A percentile compares a stretch with the other conserved stretches of the same genome.
These are phyloP conservation scores for Aspergillus vadensis DNA, from an alignment of 2,329 filamentous ascomycete species.

Conservation along the genomic window DNA sequence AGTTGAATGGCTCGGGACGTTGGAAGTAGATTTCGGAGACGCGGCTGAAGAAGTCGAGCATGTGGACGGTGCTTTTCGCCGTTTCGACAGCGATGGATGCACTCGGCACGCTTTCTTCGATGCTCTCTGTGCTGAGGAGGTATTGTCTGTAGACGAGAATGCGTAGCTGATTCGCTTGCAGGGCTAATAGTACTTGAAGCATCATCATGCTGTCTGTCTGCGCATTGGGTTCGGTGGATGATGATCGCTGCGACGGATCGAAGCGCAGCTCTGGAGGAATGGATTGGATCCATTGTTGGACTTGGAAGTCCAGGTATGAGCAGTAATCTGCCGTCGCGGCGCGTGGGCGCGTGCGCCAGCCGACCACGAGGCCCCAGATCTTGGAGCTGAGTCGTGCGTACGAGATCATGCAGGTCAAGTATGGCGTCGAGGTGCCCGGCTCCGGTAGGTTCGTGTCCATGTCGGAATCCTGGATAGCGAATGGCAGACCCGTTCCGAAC, in stretches of 20 bases:
- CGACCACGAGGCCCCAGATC: constrained; percentile 50
- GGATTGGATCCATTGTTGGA: constrained; percentile 50
- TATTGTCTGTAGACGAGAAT: constrained; percentile 51
- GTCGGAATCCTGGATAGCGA: constrained; percentile 52
- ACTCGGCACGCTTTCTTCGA: constrained; percentile 37
- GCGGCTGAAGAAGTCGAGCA: constrained; percentile 41
- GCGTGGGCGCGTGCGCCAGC: constrained; percentile 37
- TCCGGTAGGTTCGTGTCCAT: constrained; percentile 54
- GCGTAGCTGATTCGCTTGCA: constrained; percentile 50
- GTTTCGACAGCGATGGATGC: constrained; percentile 47
- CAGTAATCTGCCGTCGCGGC: constrained; percentile 42
- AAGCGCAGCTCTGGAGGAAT: constrained; percentile 49
- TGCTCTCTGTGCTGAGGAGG: constrained; percentile 43
- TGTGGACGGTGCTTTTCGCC: constrained; percentile 41
- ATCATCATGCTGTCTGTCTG: constrained; percentile 43
- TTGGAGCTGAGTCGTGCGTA: constrained; percentile 52
- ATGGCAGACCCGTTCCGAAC: constrained; percentile 55
- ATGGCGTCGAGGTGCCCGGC: constrained; percentile 42
- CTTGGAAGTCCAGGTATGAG: constrained; percentile 45
- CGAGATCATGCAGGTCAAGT: constrained; percentile 52
- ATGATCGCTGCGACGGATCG: constrained; percentile 29
- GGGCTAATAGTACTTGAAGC: constrained; percentile 47
- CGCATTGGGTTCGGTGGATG: not conserved
- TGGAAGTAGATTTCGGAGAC: constrained; percentile 43
- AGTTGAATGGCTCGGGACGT: constrained; percentile 46